Evolutionary conservation across 2,329 filamentous ascomycete genomes (phyloP).

Genomic region (Drechmeria coniospora): DNA sequence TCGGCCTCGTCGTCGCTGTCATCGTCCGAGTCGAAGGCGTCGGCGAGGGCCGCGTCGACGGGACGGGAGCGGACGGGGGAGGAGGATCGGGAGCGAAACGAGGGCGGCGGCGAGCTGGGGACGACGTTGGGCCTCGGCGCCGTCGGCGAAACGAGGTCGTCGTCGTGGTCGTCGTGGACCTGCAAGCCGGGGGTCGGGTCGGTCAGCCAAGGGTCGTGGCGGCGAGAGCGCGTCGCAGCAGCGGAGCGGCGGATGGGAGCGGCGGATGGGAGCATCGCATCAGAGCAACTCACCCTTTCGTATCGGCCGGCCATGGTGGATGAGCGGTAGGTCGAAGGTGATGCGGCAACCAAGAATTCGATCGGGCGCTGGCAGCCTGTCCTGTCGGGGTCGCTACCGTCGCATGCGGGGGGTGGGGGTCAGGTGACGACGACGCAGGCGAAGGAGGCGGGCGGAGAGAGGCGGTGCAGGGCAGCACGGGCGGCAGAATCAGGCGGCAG

Average conservation of each 20-base stretch:
- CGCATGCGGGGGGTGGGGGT: not conserved
- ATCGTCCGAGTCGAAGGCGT: conserved; percentile 78
- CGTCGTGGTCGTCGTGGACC: conserved; percentile 44
- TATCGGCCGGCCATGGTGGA: conserved; percentile 38
- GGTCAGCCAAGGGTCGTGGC: too few relatives aligned
- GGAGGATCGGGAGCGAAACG: conserved; percentile 75
- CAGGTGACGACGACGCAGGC: not conserved
- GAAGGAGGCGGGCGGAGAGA: not conserved
- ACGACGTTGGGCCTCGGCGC: conserved; percentile 18
- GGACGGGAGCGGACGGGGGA: conserved; percentile 25
- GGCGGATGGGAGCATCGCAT: too few relatives aligned
- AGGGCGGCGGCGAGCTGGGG: conserved; percentile 56
- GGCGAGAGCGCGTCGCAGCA: too few relatives aligned
- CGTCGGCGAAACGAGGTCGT: conserved; percentile 22
- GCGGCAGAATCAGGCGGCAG: too few relatives aligned
- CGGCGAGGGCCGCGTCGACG: conserved; percentile 70
- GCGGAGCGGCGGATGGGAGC: too few relatives aligned
- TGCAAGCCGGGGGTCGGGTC: too few relatives aligned
- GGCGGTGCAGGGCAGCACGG: not conserved
- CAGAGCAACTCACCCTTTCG: conserved; percentile 33
- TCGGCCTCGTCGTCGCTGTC: conserved; percentile 60
- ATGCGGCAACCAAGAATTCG: conserved; percentile 4
- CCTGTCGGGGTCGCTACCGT: not conserved
- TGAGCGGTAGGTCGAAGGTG: not conserved
- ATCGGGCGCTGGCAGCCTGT: conserved; percentile 1